phyloP scores from a whole-genome alignment of 768 basidiomycete species.

The Boletus vermiculosoides region DNA sequence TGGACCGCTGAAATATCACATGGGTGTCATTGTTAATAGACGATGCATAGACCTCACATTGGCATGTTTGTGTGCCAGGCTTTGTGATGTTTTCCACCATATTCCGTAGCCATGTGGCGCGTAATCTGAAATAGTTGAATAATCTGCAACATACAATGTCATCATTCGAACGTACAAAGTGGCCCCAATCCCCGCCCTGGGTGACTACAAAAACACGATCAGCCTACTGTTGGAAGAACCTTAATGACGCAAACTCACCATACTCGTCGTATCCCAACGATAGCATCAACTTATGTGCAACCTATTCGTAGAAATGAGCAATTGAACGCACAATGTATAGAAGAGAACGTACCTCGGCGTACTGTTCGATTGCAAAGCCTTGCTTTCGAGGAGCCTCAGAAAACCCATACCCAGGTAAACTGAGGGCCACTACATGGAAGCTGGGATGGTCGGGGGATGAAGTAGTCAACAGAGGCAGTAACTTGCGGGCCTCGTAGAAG shows the following conservation, averaged over 20 bases:
- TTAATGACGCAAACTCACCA: slow-evolving; percentile 29
- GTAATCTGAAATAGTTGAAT: slow-evolving; percentile 32
- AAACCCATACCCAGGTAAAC: slow-evolving; percentile 62
- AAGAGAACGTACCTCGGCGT: slow-evolving; percentile 46
- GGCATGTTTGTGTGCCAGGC: slow-evolving; percentile 54
- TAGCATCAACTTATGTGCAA: slow-evolving; percentile 50
- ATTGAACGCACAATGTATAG: background rate
- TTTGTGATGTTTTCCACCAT: slow-evolving; percentile 44
- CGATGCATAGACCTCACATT: slow-evolving; percentile 31
- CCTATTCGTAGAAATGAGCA: slow-evolving; percentile 25
- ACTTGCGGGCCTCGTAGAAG: slow-evolving; percentile 47
- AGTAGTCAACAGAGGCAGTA: slow-evolving; percentile 51
- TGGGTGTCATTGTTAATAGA: background rate
- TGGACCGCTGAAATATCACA: slow-evolving; percentile 12
- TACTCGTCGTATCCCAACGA: slow-evolving; percentile 49
- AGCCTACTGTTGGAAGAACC: background rate
- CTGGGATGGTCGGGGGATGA: slow-evolving; percentile 44
- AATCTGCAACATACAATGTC: background rate
- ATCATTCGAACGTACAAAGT: slow-evolving; percentile 25
- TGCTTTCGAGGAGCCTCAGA: slow-evolving; percentile 54
- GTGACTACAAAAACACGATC: slow-evolving; percentile 34
- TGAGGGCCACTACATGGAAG: slow-evolving; percentile 61
- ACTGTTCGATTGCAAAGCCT: slow-evolving; percentile 50
- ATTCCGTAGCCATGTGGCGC: slow-evolving; percentile 31
- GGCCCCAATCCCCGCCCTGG: slow-evolving; percentile 52